These are phyloP conservation scores for Globisporangium spiculum DNA, from an alignment of 352 stramenopile species.

Conservation along the genomic window DNA sequence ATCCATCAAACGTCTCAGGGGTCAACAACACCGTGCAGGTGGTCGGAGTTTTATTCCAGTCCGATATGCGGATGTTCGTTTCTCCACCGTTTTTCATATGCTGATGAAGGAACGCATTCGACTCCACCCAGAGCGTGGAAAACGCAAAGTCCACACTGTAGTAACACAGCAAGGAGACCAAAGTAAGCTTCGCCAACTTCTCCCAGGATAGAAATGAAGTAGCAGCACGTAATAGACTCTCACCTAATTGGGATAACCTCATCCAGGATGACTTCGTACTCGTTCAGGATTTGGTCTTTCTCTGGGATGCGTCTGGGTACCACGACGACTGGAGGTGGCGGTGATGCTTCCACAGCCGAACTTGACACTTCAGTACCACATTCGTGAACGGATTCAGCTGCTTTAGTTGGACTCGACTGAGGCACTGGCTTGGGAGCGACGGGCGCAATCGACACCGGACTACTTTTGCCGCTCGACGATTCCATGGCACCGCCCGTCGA, in stretches of 20 bases:
- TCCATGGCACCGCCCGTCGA: constrained; percentile 2
- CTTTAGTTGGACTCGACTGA: not conserved
- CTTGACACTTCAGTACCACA: not conserved
- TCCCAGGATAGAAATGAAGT: not conserved
- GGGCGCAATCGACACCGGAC: constrained; percentile 17
- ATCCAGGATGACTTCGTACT: constrained; percentile 75
- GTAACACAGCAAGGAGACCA: not conserved
- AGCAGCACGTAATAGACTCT: constrained; percentile 1
- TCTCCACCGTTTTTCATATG: constrained; percentile 49
- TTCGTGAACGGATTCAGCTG: not conserved
- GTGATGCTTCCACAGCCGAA: constrained; percentile 11
- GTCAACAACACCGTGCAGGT: constrained; percentile 56
- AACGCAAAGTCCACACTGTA: constrained; percentile 63
- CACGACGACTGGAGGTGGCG: constrained; percentile 1
- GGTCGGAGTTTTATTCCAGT: constrained; percentile 42
- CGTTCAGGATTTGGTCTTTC: constrained; percentile 47
- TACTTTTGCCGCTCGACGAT: constrained; percentile 15
- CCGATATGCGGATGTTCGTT: constrained; percentile 53
- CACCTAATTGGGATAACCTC: constrained; percentile 74
- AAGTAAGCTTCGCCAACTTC: not conserved
- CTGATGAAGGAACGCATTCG: constrained; percentile 37
- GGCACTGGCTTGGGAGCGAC: constrained; percentile 13
- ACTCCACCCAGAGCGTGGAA: constrained; percentile 62
- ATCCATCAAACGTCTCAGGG: constrained; percentile 60
- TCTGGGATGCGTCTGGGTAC: constrained; percentile 25